phyloP scores from a whole-genome alignment of 306 rosid genomes.

The Fragaria vesca region DNA sequence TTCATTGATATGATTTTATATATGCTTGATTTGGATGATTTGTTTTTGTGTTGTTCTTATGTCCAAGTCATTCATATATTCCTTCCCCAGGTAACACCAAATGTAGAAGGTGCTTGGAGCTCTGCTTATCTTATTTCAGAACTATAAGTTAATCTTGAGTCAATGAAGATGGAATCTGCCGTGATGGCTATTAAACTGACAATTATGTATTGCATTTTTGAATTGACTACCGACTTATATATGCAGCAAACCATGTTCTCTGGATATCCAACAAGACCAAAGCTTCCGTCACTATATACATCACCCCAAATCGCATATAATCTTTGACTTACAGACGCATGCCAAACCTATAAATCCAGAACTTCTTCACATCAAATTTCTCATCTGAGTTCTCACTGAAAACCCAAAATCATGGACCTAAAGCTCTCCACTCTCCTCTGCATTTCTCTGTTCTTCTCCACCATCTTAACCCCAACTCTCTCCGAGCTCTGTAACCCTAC shows the following conservation, averaged over 20 bases:
- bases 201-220: background rate
- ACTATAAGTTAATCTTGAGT: background rate
- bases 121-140: background rate
- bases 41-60: too few relatives aligned
- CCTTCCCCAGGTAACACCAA: background rate
- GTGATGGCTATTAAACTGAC: background rate
- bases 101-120: background rate
- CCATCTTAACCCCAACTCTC: conserved; percentile 22
- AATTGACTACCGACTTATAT: background rate
- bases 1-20: too few relatives aligned
- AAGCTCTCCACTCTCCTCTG: background rate
- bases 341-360: background rate
- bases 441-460: conserved; percentile 24
- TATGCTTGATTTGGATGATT: too few relatives aligned
- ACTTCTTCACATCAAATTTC: background rate
- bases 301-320: background rate
- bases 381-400: background rate
- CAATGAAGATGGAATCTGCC: background rate
- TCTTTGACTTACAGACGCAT: background rate
- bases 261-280: background rate
- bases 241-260: background rate
- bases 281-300: conserved; percentile 6
- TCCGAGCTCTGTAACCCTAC: conserved; percentile 58
- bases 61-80: too few relatives aligned
- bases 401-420: conserved; percentile 1